Percentiles rank a stretch among this genome's conserved stretches.
Evolutionary conservation across 2,329 filamentous ascomycete species (phyloP).

Genomic region (Venturia effusa): DNA sequence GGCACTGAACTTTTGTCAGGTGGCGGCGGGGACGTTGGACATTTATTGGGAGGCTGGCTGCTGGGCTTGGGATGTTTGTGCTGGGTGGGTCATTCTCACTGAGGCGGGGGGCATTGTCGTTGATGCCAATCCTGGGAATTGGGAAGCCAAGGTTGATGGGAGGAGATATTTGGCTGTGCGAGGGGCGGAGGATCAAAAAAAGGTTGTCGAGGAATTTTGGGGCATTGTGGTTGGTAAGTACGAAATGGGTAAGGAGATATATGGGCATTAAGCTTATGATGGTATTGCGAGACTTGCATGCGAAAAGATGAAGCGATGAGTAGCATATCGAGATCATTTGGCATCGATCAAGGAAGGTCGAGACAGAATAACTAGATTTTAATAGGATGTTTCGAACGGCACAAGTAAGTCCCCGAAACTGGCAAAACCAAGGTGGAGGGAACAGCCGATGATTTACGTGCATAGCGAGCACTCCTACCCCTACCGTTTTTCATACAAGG

Average conservation of each 20-base stretch:
- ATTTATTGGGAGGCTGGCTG: conserved; percentile 75
- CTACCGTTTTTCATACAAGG: background rate
- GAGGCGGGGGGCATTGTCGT: conserved; percentile 67
- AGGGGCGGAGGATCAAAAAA: conserved; percentile 33
- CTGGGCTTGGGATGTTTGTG: conserved; percentile 79
- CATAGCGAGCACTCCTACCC: background rate
- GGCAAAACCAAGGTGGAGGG: no score
- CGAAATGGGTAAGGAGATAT: conserved; percentile 25
- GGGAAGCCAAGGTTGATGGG: conserved; percentile 48
- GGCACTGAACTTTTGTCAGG: conserved; percentile 62
- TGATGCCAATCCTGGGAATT: conserved; percentile 62
- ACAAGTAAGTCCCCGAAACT: no score
- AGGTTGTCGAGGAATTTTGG: conserved; percentile 40
- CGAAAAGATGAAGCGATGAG: background rate
- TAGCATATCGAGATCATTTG: no score
- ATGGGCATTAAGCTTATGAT: background rate
- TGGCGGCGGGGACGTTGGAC: conserved; percentile 62
- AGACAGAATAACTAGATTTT: no score
- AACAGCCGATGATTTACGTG: background rate
- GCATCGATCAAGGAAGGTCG: background rate
- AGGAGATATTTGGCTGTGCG: conserved; percentile 43
- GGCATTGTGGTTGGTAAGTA: conserved; percentile 32
- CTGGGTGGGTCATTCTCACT: conserved; percentile 64
- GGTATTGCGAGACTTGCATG: background rate
- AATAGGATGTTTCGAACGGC: no score